Evolutionary conservation across 73 alveolate species (phyloP).

Genomic region (Paraurostyla sp.): DNA sequence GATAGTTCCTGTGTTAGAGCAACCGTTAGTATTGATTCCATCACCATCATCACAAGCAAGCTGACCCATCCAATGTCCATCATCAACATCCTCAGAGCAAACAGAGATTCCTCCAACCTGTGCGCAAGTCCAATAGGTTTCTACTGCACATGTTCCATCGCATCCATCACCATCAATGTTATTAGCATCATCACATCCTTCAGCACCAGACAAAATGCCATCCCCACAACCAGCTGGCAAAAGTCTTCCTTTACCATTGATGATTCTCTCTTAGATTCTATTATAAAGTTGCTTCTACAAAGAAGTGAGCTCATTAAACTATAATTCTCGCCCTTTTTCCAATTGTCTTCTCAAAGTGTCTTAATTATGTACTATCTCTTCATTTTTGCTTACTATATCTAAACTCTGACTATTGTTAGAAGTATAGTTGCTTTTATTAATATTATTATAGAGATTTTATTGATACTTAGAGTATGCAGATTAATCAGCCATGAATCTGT

Average conservation of each 20-base stretch:
- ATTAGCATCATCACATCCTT: slow-evolving; percentile 61
- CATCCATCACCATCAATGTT: slow-evolving; percentile 58
- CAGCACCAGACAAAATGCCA: slow-evolving; percentile 4
- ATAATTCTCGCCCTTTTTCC: no score
- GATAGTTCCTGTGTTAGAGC: slow-evolving; percentile 45
- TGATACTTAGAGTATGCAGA: no score
- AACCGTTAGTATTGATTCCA: slow-evolving; percentile 43
- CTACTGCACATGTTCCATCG: slow-evolving; percentile 16
- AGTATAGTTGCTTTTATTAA: no score
- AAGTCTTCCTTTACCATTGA: neutral
- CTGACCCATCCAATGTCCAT: slow-evolving; percentile 58
- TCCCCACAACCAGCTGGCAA: slow-evolving; percentile 56
- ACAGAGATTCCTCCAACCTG: slow-evolving; percentile 29
- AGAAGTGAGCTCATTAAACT: slow-evolving; percentile 1
- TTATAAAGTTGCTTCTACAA: neutral
- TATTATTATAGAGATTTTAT: no score
- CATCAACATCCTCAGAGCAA: slow-evolving; percentile 36
- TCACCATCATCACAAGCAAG: slow-evolving; percentile 62
- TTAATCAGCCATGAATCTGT: no score
- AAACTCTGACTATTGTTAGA: no score
- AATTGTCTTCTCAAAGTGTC: no score
- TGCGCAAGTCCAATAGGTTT: slow-evolving; percentile 40
- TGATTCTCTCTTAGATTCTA: neutral
- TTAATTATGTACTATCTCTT: no score
- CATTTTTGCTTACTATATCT: no score